These are phyloP conservation scores for Komagataella pseudopastoris DNA, from an alignment of 805 yeast species.

Conservation along the genomic window DNA sequence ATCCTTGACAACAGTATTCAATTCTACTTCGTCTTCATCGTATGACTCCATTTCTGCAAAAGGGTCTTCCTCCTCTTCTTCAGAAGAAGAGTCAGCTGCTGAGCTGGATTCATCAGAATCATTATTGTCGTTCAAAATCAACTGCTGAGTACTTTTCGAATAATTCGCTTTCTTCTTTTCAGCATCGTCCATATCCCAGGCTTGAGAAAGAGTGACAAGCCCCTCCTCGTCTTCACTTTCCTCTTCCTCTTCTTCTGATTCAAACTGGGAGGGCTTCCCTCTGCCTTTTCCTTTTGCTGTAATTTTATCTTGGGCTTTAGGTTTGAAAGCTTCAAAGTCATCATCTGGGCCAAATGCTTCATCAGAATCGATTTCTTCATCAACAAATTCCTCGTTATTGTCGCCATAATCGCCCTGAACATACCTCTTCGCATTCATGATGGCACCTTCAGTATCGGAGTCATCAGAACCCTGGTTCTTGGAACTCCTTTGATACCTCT, in stretches of 20 bases:
- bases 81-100: slow-evolving; percentile 9
- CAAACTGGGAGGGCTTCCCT: slow-evolving; percentile 16
- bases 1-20: slow-evolving; percentile 30
- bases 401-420: slow-evolving; percentile 9
- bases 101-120: slow-evolving; percentile 14
- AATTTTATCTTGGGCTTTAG: slow-evolving; percentile 57
- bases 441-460: slow-evolving; percentile 12
- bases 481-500: slow-evolving; percentile 3
- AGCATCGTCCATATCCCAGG: slow-evolving; percentile 72
- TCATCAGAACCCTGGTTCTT: slow-evolving; percentile 2
- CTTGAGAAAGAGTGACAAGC: slow-evolving; percentile 67
- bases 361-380: slow-evolving; percentile 43
- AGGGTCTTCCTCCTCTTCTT: slow-evolving; percentile 11
- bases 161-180: slow-evolving; percentile 19
- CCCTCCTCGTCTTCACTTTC: slow-evolving; percentile 62
- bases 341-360: slow-evolving; percentile 82
- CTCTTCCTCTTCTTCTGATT: slow-evolving; percentile 36
- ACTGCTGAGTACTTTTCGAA: slow-evolving; percentile 7
- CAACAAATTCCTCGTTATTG: slow-evolving; percentile 20
- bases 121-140: slow-evolving; percentile 14
- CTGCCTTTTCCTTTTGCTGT: slow-evolving; percentile 25
- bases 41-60: slow-evolving; percentile 13
- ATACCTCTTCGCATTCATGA: slow-evolving; percentile 20
- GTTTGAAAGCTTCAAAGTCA: slow-evolving; percentile 45
- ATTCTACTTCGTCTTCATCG: slow-evolving; percentile 41